Base-by-base conservation (phyloP, 2,329 filamentous ascomycete species). In the Teratosphaeria gauchensis region DNA sequence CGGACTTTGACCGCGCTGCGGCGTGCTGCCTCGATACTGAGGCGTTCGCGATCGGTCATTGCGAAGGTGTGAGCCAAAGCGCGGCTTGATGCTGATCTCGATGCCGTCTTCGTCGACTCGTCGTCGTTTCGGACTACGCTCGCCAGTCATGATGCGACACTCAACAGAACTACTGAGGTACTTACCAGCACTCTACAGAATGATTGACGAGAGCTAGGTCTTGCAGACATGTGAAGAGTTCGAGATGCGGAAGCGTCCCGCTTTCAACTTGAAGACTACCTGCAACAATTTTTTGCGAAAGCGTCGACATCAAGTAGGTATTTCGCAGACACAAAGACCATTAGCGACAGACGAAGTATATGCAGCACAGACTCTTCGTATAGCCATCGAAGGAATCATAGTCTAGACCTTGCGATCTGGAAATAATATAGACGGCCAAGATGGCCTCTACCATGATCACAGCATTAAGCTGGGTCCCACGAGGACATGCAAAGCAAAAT, bases 71-170 rank as follows among this genome's bases (percentile, higher is more conserved):
- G 82, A 53, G 24, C 51, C 51, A 28, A 53, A 76, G 51, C 57
- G 59, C 19, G 66, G 65, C 51, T 64, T 61, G 16, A 65, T 63
- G 4, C 78, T 77, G 63, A 83, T 86, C 53, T 70, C 65, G 32
- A 65, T 63, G 35, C 61, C 79, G 63, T 85, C 83, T 58, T 81
- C 78, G 64, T 89, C 83, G n/a, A 89, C 72, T 71, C 82, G 87
- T 46, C 86, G 82, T 66, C 86, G 77, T 72, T 86, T 88, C 3
- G 84, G 83, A 69, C 81, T 85, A 59, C 80, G 73, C 52, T 19
- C 24, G 42, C 71, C 67, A 31, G 52, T 53, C 52, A 53, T 53
- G 28, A 53, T 31, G 52, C 52, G 42, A 21, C 42, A 11, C 42
- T 21, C 9, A 5, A 21, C 42, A 21, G 42, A 48, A 7, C 8